These are phyloP conservation scores for Plasmodium cynomolgi DNA, from an alignment of 169 alveolate genomes.

Conservation along the genomic window DNA sequence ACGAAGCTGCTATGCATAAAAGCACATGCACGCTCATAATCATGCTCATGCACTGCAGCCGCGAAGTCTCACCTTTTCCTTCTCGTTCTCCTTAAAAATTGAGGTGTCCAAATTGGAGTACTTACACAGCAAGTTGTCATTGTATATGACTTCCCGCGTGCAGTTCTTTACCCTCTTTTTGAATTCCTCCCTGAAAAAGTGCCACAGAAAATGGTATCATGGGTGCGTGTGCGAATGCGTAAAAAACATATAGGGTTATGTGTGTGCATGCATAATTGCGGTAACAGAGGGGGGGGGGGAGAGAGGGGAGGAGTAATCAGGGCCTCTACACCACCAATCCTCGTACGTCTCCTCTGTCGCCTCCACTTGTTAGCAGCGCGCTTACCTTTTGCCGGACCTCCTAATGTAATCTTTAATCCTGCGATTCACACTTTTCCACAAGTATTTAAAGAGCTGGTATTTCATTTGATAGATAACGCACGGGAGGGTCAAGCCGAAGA, in stretches of 20 bases:
- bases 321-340: not conserved
- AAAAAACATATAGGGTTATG: not conserved
- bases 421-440: slow-evolving; percentile 22
- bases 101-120: slow-evolving; percentile 51
- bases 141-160: slow-evolving; percentile 46
- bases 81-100: slow-evolving; percentile 58
- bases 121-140: slow-evolving; percentile 50
- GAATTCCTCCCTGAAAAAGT: slow-evolving; percentile 12
- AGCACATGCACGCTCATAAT: not conserved
- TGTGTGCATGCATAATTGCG: not conserved
- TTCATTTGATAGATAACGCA: slow-evolving; percentile 59
- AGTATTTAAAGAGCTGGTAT: slow-evolving; percentile 48
- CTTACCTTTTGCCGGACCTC: slow-evolving; percentile 29
- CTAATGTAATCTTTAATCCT: slow-evolving; percentile 14
- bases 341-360: not conserved
- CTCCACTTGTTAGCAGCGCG: not conserved
- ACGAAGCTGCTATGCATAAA: not conserved
- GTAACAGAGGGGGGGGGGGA: not conserved
- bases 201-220: not conserved
- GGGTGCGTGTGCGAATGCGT: not conserved
- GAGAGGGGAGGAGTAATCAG: not conserved
- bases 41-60: not conserved
- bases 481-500: slow-evolving; percentile 70
- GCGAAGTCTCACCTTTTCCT: slow-evolving; percentile 32
- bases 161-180: slow-evolving; percentile 20